Conservation (phyloP, 1,139 yeast species). For the Debaryomycetaceae sp. region DNA sequence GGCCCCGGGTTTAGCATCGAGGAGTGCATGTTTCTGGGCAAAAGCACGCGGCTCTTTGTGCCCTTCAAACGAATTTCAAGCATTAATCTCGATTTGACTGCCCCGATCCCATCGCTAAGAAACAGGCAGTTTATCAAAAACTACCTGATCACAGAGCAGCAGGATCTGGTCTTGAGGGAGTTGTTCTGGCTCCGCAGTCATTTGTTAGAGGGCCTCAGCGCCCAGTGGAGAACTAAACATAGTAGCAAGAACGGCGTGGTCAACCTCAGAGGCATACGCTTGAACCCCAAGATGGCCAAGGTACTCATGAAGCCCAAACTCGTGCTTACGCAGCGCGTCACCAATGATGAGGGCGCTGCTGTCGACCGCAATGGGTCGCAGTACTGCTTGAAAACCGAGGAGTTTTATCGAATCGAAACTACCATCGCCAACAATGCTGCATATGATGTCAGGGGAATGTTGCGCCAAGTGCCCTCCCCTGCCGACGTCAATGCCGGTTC, state of each 20-base stretch:
- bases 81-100: slow-evolving; percentile 37
- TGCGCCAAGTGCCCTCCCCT: slow-evolving; percentile 63
- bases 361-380: slow-evolving; percentile 16
- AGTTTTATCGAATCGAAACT: slow-evolving; percentile 47
- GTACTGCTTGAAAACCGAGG: slow-evolving; percentile 32
- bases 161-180: slow-evolving; percentile 50
- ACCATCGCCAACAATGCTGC: slow-evolving; percentile 42
- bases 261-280: slow-evolving; percentile 62
- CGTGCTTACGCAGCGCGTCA: slow-evolving; percentile 30
- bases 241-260: slow-evolving; percentile 47
- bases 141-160: slow-evolving; percentile 49
- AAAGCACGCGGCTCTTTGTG: slow-evolving; percentile 58
- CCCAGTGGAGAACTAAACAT: slow-evolving; percentile 52
- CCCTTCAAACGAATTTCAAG: slow-evolving; percentile 60
- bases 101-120: slow-evolving; percentile 70
- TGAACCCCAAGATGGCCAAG: slow-evolving; percentile 51
- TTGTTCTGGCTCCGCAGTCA: slow-evolving; percentile 79
- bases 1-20: slow-evolving; percentile 16
- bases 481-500: slow-evolving; percentile 15
- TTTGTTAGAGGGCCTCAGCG: slow-evolving; percentile 54
- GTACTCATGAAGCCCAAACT: slow-evolving; percentile 48
- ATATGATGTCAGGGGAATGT: slow-evolving; percentile 44
- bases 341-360: slow-evolving; percentile 10
- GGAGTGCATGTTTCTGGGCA: slow-evolving; percentile 39
- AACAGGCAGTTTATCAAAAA: slow-evolving; percentile 71